Evolutionary conservation across 148 eudicot species (phyloP).

Genomic region (Rhododendron molle): DNA sequence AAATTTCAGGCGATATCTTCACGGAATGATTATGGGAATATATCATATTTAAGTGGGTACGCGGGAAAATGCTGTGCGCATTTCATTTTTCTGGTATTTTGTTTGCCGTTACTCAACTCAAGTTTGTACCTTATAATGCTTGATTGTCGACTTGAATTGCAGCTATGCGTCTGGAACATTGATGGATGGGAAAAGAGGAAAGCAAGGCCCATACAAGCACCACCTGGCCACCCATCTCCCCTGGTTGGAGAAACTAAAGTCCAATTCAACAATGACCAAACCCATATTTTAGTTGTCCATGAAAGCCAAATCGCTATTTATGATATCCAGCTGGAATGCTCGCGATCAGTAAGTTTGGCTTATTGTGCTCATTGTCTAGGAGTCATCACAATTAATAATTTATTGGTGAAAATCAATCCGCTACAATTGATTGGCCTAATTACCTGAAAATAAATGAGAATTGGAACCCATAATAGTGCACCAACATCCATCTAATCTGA

Average conservation of each 20-base stretch:
- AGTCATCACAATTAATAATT: background rate
- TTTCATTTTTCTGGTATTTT: background rate
- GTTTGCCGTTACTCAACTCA: background rate
- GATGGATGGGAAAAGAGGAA: slow-evolving; percentile 57
- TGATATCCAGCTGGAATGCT: slow-evolving; percentile 47
- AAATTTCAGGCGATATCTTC: background rate
- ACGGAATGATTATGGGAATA: background rate
- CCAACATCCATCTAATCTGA: background rate
- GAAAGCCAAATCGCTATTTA: slow-evolving; percentile 53
- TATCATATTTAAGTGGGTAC: background rate
- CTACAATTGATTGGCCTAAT: background rate
- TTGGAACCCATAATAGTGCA: background rate
- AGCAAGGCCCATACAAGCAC: slow-evolving; percentile 41
- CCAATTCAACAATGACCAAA: slow-evolving; percentile 54
- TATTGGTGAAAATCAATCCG: background rate
- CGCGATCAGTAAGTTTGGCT: slow-evolving; percentile 26
- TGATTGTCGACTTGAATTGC: background rate
- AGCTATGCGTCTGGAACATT: slow-evolving; percentile 46
- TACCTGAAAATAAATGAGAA: background rate
- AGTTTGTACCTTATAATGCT: background rate
- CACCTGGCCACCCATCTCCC: slow-evolving; percentile 41
- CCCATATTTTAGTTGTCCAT: slow-evolving; percentile 49
- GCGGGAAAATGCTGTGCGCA: background rate
- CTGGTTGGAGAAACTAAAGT: slow-evolving; percentile 53
- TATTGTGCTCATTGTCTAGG: background rate